phyloP scores from a whole-genome alignment of 2,329 filamentous ascomycete genomes.

The Dactylellina leptospora region DNA sequence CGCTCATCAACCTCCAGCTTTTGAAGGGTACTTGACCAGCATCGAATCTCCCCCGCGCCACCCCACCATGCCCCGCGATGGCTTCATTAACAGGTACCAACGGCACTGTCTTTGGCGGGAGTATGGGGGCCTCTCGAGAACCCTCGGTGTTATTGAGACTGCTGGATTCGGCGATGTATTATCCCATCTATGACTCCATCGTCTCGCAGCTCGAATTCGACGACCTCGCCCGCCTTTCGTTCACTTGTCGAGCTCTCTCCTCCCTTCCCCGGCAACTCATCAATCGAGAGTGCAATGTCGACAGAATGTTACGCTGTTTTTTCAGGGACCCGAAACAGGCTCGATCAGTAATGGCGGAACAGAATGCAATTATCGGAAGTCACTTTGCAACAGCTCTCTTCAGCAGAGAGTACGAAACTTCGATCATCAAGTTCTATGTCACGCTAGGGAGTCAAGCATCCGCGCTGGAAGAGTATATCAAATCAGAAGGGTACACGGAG shows the following conservation, averaged over 20 bases:
- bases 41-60: not conserved
- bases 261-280: conserved; percentile 24
- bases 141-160: conserved; percentile 27
- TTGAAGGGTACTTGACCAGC: not conserved
- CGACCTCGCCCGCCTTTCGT: conserved; percentile 34
- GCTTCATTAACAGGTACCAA: not conserved
- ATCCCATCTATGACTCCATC: conserved; percentile 36
- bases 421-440: conserved; percentile 32
- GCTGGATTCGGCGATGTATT: conserved; percentile 29
- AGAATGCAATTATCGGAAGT: conserved; percentile 48
- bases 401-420: conserved; percentile 32
- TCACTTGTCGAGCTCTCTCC: conserved; percentile 28
- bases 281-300: conserved; percentile 42
- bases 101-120: not conserved
- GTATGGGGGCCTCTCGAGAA: not conserved
- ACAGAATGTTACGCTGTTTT: conserved; percentile 21
- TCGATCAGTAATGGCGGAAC: conserved; percentile 34
- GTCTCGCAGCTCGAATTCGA: conserved; percentile 21
- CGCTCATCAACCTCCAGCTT: conserved; percentile 1
- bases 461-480: conserved; percentile 28
- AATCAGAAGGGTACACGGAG: conserved; percentile 29
- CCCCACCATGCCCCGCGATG: conserved; percentile 11
- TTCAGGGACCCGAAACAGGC: conserved; percentile 17
- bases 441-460: conserved; percentile 8
- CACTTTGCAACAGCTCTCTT: conserved; percentile 50